These are phyloP conservation scores for Vanrija sp. DNA, from an alignment of 1,284 basidiomycete species.

Conservation along the genomic window DNA sequence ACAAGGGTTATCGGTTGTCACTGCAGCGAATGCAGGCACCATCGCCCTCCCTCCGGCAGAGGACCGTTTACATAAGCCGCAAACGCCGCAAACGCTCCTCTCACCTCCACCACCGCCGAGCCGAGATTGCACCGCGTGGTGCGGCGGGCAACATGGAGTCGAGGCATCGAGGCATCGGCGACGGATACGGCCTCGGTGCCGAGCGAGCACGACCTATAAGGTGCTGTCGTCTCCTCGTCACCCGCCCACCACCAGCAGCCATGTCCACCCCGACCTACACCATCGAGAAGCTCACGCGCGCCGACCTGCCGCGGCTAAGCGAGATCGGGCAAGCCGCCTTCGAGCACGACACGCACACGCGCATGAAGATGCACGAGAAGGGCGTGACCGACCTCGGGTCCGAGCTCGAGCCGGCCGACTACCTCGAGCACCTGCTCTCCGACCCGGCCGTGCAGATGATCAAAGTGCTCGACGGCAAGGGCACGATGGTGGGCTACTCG, in stretches of 20 bases:
- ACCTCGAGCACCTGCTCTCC: neutral
- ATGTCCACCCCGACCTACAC: too few species aligned
- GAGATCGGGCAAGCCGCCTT: neutral
- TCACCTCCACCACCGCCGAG: too few species aligned
- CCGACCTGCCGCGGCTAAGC: neutral
- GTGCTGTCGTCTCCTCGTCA: too few species aligned
- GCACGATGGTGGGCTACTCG: neutral
- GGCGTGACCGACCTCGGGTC: neutral
- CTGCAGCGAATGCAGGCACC: too few species aligned
- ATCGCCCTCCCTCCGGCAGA: too few species aligned
- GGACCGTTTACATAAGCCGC: too few species aligned
- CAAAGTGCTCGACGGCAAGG: neutral
- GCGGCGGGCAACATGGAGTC: too few species aligned
- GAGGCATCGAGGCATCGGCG: too few species aligned
- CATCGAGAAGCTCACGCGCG: neutral
- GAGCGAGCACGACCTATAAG: neutral
- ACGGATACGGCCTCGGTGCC: conserved; percentile 9
- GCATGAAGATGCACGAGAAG: conserved; percentile 1
- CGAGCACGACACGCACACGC: neutral
- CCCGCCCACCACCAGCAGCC: too few species aligned
- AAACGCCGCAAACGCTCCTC: too few species aligned
- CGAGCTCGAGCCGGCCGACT: neutral
- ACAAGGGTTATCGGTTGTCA: too few species aligned
- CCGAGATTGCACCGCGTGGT: too few species aligned
- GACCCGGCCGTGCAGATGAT: neutral